Percentiles rank a stretch among this genome's conserved stretches.
Evolutionary conservation across 345 rosid species (phyloP).

Genomic region (Lepidium africanum): DNA sequence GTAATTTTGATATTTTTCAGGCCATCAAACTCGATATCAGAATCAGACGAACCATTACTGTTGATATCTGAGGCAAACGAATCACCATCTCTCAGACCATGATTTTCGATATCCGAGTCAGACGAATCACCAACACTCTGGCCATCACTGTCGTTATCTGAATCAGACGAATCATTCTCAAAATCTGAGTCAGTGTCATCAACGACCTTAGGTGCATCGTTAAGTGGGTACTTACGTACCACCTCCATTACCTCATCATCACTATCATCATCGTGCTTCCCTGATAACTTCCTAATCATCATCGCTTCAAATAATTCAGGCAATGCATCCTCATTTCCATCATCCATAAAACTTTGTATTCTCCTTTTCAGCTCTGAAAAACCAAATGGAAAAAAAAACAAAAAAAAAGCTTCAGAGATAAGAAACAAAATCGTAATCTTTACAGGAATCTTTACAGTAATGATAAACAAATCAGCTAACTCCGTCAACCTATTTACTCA

Average conservation of each 20-base stretch:
- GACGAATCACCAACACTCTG: not conserved
- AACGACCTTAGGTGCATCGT: not conserved
- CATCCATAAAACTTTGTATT: conserved; percentile 36
- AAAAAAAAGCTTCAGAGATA: not conserved
- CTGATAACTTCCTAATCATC: conserved; percentile 55
- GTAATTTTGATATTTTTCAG: not conserved
- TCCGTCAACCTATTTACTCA: no score
- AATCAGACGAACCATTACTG: not conserved
- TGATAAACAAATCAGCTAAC: no score
- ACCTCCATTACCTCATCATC: conserved; percentile 45
- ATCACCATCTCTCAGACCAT: not conserved
- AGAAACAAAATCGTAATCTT: not conserved
- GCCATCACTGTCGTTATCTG: not conserved
- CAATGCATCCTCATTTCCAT: conserved; percentile 49
- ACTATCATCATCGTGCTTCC: conserved; percentile 50
- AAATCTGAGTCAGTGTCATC: conserved; percentile 9
- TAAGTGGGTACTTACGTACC: conserved; percentile 16
- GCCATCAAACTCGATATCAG: conserved; percentile 1
- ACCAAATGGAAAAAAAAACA: not conserved
- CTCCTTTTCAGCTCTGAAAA: conserved; percentile 49
- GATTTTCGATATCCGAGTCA: conserved; percentile 11
- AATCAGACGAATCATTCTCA: conserved; percentile 9
- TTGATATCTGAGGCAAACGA: conserved; percentile 10
- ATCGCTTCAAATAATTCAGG: conserved; percentile 57
- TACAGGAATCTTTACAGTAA: not conserved